Base-by-base conservation (phyloP, 2,329 filamentous ascomycete genomes). In the Diaporthe sp. region DNA sequence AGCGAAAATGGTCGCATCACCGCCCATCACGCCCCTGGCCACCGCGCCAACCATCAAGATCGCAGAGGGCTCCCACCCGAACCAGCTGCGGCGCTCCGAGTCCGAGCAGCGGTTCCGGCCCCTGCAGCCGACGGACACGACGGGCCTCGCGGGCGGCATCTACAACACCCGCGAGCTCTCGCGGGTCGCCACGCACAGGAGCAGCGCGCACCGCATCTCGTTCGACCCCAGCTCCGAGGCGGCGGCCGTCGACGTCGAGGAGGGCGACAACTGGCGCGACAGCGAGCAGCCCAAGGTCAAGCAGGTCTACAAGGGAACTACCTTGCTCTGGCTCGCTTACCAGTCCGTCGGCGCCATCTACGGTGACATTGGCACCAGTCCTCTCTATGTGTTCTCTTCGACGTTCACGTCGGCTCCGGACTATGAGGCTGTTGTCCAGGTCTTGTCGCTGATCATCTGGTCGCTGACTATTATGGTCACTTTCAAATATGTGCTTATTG, bases 301-400 rank as follows among this genome's bases (percentile, higher is more conserved):
- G 76, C 77, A 78, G 72, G 74, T 78, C 28, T 78, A 78, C 68
- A 42, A 60, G 42, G 77, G 77, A 55, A 75, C 64, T 33, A 77
- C 77, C 0, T 66, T 78, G 9, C 50, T 77, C 1, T 78, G 77
- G 77, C 86, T 92, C 57, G 88, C 91, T 33, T 93, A 92, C 79
- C 91, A 93, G 82, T 90, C 88, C 8, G 88, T 88, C 45, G 92
- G 92, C 71, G 90, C 92, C 69, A 93, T 93, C 71, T 93, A 94
- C 76, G 92, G 92, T 33, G 74, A 76, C 17, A 68, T 75, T 25
- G 75, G 35, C 10, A 88, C 84, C 1, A 91, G 88, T 76, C 91
- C 91, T n/a, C 87, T 93, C 19, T 93, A 93, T 78, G 92, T 93
- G 19, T 93, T 85, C 81, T 92, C 91, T n/a, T 91, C 89, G 35